Base-by-base conservation (phyloP, 345 rosid genomes). In the Trapa incisa region DNA sequence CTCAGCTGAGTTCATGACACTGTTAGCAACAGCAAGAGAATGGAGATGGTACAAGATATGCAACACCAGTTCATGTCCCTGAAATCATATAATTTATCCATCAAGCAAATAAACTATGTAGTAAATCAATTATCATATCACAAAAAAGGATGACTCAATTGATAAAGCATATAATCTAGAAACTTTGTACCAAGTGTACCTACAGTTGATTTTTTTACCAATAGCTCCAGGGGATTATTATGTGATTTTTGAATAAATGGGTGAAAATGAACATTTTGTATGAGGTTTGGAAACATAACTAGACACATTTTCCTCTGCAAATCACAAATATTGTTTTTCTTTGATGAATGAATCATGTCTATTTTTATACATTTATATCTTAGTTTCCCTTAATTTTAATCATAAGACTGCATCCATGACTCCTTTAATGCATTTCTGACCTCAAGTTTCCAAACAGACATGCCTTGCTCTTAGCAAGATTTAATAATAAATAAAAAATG, bases 21-120 rank as follows among this genome's bases (percentile, higher is more conserved):
- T 75, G 81, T 68, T 83, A 67, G 72, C 52, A 61, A 68, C 75
- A 67, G 76, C 76, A 64, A 87, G 82, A 52, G 92, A 86, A 70
- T 88, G 82, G 32, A 87, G 86, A 78, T 91, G 91, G 78, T 90
- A 90, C 63, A 94, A 83, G 69, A 86, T 76, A 72, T 94, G 82
- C 82, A 91, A 68, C 29, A 87, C 95, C 75, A 91, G 90, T 71
- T 94, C 96, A 68, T 89, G 97, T 66, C 97, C 99, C 99, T 94
- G 86, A 68, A 57, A 45, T 65, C 73, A 70, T 22, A 37, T 22
- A 9, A 8, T 57, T 57, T 57, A 57, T 22, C 14, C 35, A 58
- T n/a, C 16, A 58, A n/a, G 63, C 15, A 8, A 7, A 32, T 11
- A 35, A 8, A 10, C 14, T 22, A 29, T 11, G 8, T 9, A 57